Evolutionary conservation across 1,284 basidiomycete species (phyloP), one percentile per base, ranked within the genome.

Genomic region (Puccinia novopanici): DNA sequence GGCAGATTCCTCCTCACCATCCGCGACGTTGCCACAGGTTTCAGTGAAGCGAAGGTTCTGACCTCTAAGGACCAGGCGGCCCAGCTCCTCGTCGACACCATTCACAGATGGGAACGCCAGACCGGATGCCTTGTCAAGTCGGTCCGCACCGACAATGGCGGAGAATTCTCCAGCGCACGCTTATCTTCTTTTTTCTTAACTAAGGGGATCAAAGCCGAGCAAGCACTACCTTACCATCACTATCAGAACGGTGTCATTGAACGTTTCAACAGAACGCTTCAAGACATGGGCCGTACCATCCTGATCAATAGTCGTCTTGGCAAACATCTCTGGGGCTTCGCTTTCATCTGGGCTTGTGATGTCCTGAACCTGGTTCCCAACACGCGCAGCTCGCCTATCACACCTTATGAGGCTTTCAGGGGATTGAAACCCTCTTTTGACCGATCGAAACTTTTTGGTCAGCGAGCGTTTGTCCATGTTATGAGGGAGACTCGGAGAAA

Each of bases 331-430:
- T n/a, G n/a, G n/a, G n/a, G n/a, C n/a, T n/a, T n/a, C n/a, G n/a
- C n/a, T 15, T 75, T 37, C 24, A 1, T 75, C 0, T 59, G 42
- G 37, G 73, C 57, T 13, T 19, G 55, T 27, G 27, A 65, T 6
- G 9, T 24, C 3, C 57, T 61, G 22, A 65, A 65, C 24, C 10
- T 17, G n/a, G 13, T 75, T 12, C 73, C 73, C 9, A 75, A 63
- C 73, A 59, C 30, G 30, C 3, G n/a, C 0, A 75, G 50, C 9
- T 54, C 12, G 1, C 3, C 19, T 24, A 17, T 37, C 12, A 75
- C 57, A 0, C 73, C 54, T 19, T 75, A 0, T 30, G 59, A 75
- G 42, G 37, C 59, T 17, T 48, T 75, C 10, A 37, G 9, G 2
- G n/a, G n/a, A 15, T 0, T 6, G 1, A 75, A 75, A 63, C 73